phyloP scores from a whole-genome alignment of 2,329 filamentous ascomycete species.

The Aspergillus candidus region DNA sequence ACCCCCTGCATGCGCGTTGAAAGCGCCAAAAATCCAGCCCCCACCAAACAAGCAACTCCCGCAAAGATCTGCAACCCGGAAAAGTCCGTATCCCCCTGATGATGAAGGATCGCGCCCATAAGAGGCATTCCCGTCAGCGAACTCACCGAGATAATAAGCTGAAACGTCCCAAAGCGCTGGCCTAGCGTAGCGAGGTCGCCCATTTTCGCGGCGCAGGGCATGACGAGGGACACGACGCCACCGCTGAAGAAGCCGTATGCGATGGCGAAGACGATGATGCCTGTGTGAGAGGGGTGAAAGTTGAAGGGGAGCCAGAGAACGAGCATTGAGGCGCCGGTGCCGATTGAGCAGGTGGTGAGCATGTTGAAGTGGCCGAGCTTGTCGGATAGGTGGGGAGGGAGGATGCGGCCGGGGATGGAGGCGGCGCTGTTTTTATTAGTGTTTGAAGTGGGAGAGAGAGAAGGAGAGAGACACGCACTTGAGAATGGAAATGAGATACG shows the following conservation, averaged over 20 bases:
- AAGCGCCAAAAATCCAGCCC: no score
- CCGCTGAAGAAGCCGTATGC: slow-evolving; percentile 28
- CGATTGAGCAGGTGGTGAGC: slow-evolving; percentile 9
- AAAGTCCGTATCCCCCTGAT: slow-evolving; percentile 15
- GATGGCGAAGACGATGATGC: slow-evolving; percentile 22
- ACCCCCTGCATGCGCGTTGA: no score
- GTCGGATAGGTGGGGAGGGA: slow-evolving; percentile 21
- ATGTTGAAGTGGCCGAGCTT: slow-evolving; percentile 24
- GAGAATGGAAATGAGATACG: slow-evolving; percentile 23
- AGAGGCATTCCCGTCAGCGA: slow-evolving; percentile 23
- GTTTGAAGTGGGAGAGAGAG: neutral
- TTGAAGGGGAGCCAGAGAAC: slow-evolving; percentile 26
- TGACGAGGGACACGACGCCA: slow-evolving; percentile 22
- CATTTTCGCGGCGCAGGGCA: slow-evolving; percentile 26
- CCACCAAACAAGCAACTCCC: no score
- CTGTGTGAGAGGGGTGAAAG: slow-evolving; percentile 21
- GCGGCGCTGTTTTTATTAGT: slow-evolving; percentile 12
- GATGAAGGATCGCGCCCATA: slow-evolving; percentile 22
- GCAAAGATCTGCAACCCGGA: slow-evolving; percentile 23
- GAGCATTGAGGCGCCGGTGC: slow-evolving; percentile 16
- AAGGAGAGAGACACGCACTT: slow-evolving; percentile 13
- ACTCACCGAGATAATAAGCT: slow-evolving; percentile 16
- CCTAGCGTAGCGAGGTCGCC: slow-evolving; percentile 29
- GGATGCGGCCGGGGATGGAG: slow-evolving; percentile 21
- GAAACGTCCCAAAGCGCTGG: slow-evolving; percentile 29